phyloP scores from a whole-genome alignment of 2,329 filamentous ascomycete species.

The Aspergillus fischeri region DNA sequence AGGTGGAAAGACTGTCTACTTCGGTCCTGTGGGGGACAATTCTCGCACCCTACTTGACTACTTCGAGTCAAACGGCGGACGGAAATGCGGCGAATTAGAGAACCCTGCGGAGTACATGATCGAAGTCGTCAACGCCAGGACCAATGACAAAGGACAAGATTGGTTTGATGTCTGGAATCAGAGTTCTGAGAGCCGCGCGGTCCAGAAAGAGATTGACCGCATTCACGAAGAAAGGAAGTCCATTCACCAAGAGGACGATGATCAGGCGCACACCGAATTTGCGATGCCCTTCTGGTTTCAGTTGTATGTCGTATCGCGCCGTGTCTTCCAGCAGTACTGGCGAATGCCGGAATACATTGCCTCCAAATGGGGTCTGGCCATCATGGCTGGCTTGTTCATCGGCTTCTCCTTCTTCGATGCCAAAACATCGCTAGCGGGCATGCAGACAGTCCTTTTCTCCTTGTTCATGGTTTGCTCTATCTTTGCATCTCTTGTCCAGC shows the following conservation, averaged over 20 bases:
- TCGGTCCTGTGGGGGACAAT: slow-evolving; percentile 60
- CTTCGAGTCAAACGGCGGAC: slow-evolving; percentile 60
- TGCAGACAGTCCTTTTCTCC: slow-evolving; percentile 80
- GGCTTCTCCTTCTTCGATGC: slow-evolving; percentile 75
- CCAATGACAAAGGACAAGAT: slow-evolving; percentile 38
- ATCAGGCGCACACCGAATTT: slow-evolving; percentile 67
- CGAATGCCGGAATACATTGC: slow-evolving; percentile 81
- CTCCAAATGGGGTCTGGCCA: slow-evolving; percentile 66
- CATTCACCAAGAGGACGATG: slow-evolving; percentile 41
- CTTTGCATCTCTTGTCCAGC: slow-evolving; percentile 47
- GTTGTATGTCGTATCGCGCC: slow-evolving; percentile 60
- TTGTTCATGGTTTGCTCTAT: slow-evolving; percentile 78
- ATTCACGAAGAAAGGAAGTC: slow-evolving; percentile 42
- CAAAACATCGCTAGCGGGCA: slow-evolving; percentile 66
- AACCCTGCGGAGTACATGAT: slow-evolving; percentile 76
- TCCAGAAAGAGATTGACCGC: slow-evolving; percentile 55
- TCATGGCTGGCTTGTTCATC: slow-evolving; percentile 64
- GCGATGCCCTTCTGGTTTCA: slow-evolving; percentile 68
- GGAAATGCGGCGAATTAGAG: slow-evolving; percentile 54
- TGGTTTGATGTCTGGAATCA: slow-evolving; percentile 61
- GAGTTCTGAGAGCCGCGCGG: slow-evolving; percentile 50
- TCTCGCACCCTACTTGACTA: slow-evolving; percentile 56
- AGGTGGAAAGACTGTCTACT: slow-evolving; percentile 64
- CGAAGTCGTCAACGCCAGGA: slow-evolving; percentile 47
- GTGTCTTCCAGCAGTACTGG: slow-evolving; percentile 89